Conservation (phyloP, 805 yeast species). For the Scheffersomyces amazonensis region DNA sequence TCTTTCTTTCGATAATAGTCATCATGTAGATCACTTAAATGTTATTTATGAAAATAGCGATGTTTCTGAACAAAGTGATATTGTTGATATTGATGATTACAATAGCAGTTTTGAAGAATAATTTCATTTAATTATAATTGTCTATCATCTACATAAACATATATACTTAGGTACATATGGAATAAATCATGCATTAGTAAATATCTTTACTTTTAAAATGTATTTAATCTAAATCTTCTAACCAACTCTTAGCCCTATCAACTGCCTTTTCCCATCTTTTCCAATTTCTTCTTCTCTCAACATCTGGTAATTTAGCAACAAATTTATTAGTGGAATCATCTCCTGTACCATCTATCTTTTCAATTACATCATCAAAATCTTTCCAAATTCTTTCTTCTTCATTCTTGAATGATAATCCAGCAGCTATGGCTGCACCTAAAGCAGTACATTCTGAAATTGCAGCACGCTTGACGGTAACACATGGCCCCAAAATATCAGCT, state of each 20-base stretch:
- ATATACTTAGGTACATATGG: neutral
- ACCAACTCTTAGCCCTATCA: constrained; percentile 80
- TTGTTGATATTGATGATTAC: constrained; percentile 27
- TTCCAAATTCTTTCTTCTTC: constrained; percentile 66
- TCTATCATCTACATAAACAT: neutral
- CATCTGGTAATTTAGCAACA: constrained; percentile 47
- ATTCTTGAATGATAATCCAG: constrained; percentile 63
- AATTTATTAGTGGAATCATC: constrained; percentile 26
- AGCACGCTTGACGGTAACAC: constrained; percentile 78
- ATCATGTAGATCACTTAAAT: constrained; percentile 1
- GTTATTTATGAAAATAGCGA: constrained; percentile 2
- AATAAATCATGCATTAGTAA: neutral
- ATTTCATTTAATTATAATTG: neutral
- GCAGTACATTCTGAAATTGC: constrained; percentile 89
- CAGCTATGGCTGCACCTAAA: constrained; percentile 94
- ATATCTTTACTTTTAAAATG: too few species aligned
- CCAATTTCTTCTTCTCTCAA: constrained; percentile 62
- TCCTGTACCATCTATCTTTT: constrained; percentile 30
- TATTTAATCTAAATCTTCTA: constrained; percentile 34
- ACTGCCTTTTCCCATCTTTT: constrained; percentile 83
- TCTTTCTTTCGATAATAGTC: neutral
- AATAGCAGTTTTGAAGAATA: constrained; percentile 9
- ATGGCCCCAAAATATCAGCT: constrained; percentile 86
- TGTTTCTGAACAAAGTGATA: constrained; percentile 9
- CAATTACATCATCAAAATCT: constrained; percentile 64